Evolutionary conservation across 1,284 basidiomycete genomes (phyloP), one percentile per base, ranked within the genome.

Genomic region (Trichosporon inkin): DNA sequence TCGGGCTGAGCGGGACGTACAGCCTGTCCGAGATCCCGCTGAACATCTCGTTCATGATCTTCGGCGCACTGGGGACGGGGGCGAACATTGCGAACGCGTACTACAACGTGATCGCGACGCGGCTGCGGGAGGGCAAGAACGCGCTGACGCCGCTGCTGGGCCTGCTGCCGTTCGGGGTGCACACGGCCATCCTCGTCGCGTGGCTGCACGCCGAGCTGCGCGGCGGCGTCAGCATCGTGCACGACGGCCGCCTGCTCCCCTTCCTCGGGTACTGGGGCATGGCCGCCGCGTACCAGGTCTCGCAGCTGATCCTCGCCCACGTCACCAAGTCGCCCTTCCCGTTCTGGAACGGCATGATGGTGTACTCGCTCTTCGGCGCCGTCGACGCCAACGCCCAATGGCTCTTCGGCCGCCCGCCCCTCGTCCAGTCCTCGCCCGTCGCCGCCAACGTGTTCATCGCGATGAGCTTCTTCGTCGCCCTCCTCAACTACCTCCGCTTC

Each of bases 271-370:
- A 88, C 47, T 98, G 93, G 92, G 95, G 91, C 20, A 91, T 75
- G 86, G 88, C 76, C 44, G 80, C 80, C 64, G 80, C 81, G 4
- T 82, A 83, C 70, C 80, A 83, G 71, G 94, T 97, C 47, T 91
- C 92, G 37, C 82, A 89, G 67, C 89, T 98, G 80, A 98, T 98
- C 73, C 80, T 97, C 36, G 91, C 93, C 0, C 95, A 99, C 77
- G 86, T 98, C 40, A 94, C 92, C 55, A 86, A 86, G 66, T 82
- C 84, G 39, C 81, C 86, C 6, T 96, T 97, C 81, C 94, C 94
- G 0, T 83, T 84, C 75, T 93, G 88, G 85, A 91, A 96, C 76
- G 83, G 85, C 67, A 84, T 92, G 73, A 92, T 92, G 86, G 75
- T 92, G 10, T 90, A 88, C 86, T 89, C 85, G 63, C 75, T 86